phyloP scores from a whole-genome alignment of 257 asterid genomes.

The Fraxinus cuspidata region DNA sequence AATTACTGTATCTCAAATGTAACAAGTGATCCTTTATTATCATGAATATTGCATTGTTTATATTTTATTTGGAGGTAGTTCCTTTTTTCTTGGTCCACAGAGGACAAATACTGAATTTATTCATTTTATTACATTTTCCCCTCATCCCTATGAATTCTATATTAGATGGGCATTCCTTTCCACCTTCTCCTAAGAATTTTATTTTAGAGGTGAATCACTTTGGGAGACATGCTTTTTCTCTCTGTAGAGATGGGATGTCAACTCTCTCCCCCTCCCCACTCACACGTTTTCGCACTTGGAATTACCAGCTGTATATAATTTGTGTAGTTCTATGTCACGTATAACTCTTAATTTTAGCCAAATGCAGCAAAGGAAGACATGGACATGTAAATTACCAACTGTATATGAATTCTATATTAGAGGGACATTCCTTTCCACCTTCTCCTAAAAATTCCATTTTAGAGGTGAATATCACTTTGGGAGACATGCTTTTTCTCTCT shows the following conservation, averaged over 20 bases:
- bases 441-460: neutral
- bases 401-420: neutral
- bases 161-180: neutral
- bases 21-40: neutral
- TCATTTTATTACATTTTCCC: neutral
- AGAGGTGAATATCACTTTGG: neutral
- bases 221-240: neutral
- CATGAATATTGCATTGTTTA: neutral
- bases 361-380: no score
- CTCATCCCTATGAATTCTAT: neutral
- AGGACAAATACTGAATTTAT: neutral
- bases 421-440: neutral
- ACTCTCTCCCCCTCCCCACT: no score
- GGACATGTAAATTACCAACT: no score
- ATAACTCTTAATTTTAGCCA: no score
- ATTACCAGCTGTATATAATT: no score
- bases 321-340: no score
- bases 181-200: neutral
- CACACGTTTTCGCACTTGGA: no score
- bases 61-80: constrained; percentile 1
- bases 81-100: neutral
- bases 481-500: neutral
- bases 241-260: neutral
- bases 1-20: neutral
- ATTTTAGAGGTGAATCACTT: neutral